Evolutionary conservation across 192 early-diverging fungal genomes (phyloP).

Genomic region (Podila verticillata): DNA sequence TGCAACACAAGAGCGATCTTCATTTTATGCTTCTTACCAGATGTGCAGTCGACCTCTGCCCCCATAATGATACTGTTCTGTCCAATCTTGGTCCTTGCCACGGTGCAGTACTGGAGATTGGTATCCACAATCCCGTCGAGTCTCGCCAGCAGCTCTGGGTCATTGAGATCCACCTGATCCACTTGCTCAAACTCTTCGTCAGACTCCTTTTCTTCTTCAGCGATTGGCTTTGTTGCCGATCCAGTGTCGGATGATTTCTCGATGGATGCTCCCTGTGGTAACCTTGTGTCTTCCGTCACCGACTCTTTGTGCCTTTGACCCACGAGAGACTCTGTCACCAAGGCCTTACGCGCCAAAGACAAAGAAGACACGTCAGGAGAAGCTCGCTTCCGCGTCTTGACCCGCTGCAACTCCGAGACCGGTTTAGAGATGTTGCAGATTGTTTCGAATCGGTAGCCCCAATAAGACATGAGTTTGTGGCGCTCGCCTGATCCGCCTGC

Average conservation of each 20-base stretch:
- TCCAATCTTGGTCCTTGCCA: conserved; percentile 83
- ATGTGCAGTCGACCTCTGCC: conserved; percentile 92
- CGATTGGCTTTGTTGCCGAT: not conserved
- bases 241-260: not conserved
- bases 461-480: conserved; percentile 81
- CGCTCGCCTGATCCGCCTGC: conserved; percentile 55
- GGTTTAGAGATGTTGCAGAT: conserved; percentile 72
- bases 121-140: conserved; percentile 72
- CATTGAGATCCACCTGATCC: conserved; percentile 39
- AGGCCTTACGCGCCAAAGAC: not conserved
- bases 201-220: not conserved
- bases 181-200: not conserved
- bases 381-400: conserved; percentile 16
- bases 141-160: conserved; percentile 56
- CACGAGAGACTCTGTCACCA: not conserved
- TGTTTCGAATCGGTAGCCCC: conserved; percentile 92
- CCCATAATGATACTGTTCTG: conserved; percentile 78
- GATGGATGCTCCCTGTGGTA: not conserved
- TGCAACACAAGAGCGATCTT: too few relatives aligned
- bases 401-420: conserved; percentile 50
- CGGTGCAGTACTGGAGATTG: conserved; percentile 89
- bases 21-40: conserved; percentile 39
- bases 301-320: not conserved
- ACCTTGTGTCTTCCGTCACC: not conserved
- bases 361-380: not conserved